Base-by-base conservation (phyloP, 176 grass and related monocot genomes). In the Rhynchospora pubera region DNA sequence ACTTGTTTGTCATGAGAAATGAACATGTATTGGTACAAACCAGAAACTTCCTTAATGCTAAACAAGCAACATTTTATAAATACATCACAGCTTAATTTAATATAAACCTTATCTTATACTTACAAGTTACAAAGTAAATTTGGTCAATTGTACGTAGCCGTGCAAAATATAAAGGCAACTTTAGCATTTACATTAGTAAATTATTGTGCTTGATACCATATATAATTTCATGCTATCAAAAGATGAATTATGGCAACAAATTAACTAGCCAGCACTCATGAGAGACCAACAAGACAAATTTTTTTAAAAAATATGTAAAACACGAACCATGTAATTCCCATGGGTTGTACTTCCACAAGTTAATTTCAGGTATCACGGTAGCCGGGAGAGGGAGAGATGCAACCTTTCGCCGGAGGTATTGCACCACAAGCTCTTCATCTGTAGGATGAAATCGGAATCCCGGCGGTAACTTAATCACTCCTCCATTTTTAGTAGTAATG, bases 401-500 rank as follows among this genome's bases (percentile, higher is more conserved):
- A 7, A 65, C 85, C 86, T 86, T 90, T 67, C 80, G 86, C 52
- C 88, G 62, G 34, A 97, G 94, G 86, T 97, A 97, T 81, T 92
- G 91, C 5, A 90, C 64, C 9, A 97, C 55, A 71, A 97, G 90
- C 80, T 97, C 94, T 79, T 86, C 85, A n/a, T 97, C 94, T 0
- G 94, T 97, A 5, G 94, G 94, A 70, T 84, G 91, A 60, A 97
- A 97, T 48, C 94, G 82, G 62, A 97, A 97, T 43, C 94, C 94
- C 14, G 94, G 94, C 0, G 94, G 94, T 67, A 97, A 81, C 44
- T 82, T 84, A 46, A 73, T 71, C 8, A 83, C 79, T 34, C 23
- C 88, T 65, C 71, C 80, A 42, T 10, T 43, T 82, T 78, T 84
- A 39, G 83, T 70, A 71, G 69, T 85, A 30, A 83, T 69, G 80